These are phyloP conservation scores for Penicillium nucicola DNA, from an alignment of 495 filamentous ascomycete genomes.

Conservation along the genomic window DNA sequence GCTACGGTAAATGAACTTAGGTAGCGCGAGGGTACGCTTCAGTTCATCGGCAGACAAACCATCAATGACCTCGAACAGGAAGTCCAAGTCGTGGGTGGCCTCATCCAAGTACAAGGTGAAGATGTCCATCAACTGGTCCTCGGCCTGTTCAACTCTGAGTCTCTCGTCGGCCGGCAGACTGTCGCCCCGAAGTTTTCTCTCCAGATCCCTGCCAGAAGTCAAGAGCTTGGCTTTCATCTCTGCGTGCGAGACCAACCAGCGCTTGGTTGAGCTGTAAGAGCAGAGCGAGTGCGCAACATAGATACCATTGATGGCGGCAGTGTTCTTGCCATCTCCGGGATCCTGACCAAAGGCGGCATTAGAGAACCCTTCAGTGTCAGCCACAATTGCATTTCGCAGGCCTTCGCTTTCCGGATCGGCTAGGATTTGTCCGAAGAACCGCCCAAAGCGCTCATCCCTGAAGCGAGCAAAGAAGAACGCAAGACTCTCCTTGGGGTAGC, in stretches of 20 bases:
- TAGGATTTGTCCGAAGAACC: slow-evolving; percentile 93
- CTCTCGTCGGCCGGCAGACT: slow-evolving; percentile 67
- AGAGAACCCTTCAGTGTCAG: slow-evolving; percentile 67
- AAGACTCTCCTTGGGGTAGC: slow-evolving; percentile 87
- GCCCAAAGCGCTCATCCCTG: slow-evolving; percentile 78
- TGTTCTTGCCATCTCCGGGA: slow-evolving; percentile 58
- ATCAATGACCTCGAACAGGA: slow-evolving; percentile 84
- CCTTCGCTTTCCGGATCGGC: slow-evolving; percentile 69
- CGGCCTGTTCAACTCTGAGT: slow-evolving; percentile 83
- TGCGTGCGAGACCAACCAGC: slow-evolving; percentile 76
- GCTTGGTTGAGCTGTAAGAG: slow-evolving; percentile 45
- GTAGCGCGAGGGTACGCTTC: slow-evolving; percentile 69
- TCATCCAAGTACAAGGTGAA: slow-evolving; percentile 74
- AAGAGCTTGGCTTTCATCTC: slow-evolving; percentile 69
- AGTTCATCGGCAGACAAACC: slow-evolving; percentile 79
- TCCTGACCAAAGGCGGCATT: slow-evolving; percentile 60
- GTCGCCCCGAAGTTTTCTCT: slow-evolving; percentile 65
- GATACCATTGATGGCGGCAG: slow-evolving; percentile 82
- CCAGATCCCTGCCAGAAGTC: slow-evolving; percentile 65
- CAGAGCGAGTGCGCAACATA: slow-evolving; percentile 77
- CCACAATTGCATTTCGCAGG: slow-evolving; percentile 69
- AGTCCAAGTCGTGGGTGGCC: slow-evolving; percentile 76
- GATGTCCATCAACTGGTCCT: slow-evolving; percentile 83
- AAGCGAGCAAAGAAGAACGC: slow-evolving; percentile 70
- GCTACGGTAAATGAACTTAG: slow-evolving; percentile 76